Base-by-base conservation (phyloP, 192 early-diverging fungal species). In the Entomortierella parvispora region DNA sequence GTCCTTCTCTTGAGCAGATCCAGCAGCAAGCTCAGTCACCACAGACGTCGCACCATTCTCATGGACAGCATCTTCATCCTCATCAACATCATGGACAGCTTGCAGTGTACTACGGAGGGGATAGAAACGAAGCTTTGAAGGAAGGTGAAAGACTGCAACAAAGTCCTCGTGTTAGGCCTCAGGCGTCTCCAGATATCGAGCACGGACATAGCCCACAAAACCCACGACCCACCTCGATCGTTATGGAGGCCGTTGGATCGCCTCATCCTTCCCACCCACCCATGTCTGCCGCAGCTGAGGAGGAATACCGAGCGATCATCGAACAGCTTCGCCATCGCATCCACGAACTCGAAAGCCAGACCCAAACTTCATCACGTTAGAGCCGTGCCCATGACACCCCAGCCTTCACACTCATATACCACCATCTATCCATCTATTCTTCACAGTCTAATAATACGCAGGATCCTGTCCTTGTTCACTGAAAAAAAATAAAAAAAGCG, bases 91-190 rank as follows among this genome's bases (percentile, higher is more conserved):
- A 33, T n/a, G 49, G 23, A 11, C 70, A 77, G 25, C 51, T 51
- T 55, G 74, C 74, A 1, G 45, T 77, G 33, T 77, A 68, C 34
- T 77, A 77, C 43, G 74, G 74, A 4, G 72, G 65, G 0, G 72
- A 77, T n/a, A 51, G 23, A 3, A 37, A 76, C 2, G 52, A 62
- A 44, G 52, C 5, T 4, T 63, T 76, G 2, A 53, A 11, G 23
- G 46, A 76, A 31, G 71, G 64, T 14, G 65, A 68, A 22, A 49
- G n/a, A 25, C 45, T 77, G 47, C 23, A 23, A 11, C 18, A 47
- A 20, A 45, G 31, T 6, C 45, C 25, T 5, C 2, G 2, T 0
- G 37, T 34, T 2, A 10, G 18, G 3, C 4, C 23, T 15, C 1
- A 5, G 0, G 15, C 62, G 10, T 0, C 28, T 14, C 32, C 17